Evolutionary conservation across 2,329 filamentous ascomycete genomes (phyloP), one percentile per base, ranked within the genome.

Genomic region (Clarireedia sp.): DNA sequence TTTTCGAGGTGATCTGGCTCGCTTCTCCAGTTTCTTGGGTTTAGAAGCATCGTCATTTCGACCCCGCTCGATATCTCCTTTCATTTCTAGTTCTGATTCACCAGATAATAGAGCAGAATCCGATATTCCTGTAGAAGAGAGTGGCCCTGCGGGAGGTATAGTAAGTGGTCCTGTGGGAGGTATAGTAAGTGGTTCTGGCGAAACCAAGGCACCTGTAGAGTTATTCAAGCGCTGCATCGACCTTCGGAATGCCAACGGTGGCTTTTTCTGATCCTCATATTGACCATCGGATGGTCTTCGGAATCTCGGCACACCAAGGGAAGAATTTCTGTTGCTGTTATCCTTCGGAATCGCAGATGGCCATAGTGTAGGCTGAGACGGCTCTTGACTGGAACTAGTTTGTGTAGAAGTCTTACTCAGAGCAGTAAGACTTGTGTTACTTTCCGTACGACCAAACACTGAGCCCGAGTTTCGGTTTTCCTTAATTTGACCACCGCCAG

Each of bases 91-190:
- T 29, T 60, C 67, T 2, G 80, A 82, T 51, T 82, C 80, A 59
- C 83, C 80, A 0, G 80, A 82, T 62, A 81, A 66, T 40, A 83
- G 69, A 59, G 74, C 78, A 0, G 79, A 78, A 59, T 83, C 81
- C 14, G 79, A 69, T 61, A 81, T 85, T 16, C 72, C 80, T 55
- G 80, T 72, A 0, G 79, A 77, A 0, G 79, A 74, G 12, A 78
- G 74, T 2, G 70, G 62, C 3, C 68, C 68, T 4, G 69, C 69
- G 7, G 62, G 51, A 4, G 61, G 58, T 1, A 76, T 78, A 49
- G 76, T 72, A 51, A 83, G 78, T 0, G 79, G 62, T 3, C 68
- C 68, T 4, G 69, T 69, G 7, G 62, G 51, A 4, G 61, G 58
- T 1, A 76, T 78, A 49, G 76, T 72, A 51, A 83, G 78, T 0